phyloP scores from a whole-genome alignment of 129 eudicot species.

The Helianthus tuberosus region DNA sequence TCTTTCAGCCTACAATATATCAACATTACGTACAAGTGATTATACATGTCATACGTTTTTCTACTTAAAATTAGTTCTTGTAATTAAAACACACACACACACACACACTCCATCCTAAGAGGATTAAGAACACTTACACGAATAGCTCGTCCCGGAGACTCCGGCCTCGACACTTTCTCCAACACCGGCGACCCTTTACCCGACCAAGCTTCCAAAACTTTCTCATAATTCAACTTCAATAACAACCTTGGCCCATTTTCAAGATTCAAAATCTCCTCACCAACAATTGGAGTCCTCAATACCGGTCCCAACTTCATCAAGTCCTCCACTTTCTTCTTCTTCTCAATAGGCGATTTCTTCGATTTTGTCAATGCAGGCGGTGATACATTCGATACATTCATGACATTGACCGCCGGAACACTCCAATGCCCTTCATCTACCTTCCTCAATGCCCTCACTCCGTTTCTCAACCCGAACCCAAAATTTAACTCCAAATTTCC shows the following conservation, averaged over 20 bases:
- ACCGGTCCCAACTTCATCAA: slow-evolving; percentile 32
- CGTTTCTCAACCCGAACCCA: slow-evolving; percentile 71
- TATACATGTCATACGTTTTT: not conserved
- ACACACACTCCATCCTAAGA: too few species aligned
- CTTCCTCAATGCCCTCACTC: slow-evolving; percentile 54
- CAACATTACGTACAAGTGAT: not conserved
- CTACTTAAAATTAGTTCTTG: too few species aligned
- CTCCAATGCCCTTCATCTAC: slow-evolving; percentile 70
- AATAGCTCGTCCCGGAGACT: slow-evolving; percentile 54
- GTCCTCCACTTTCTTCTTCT: slow-evolving; percentile 59
- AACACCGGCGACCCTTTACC: slow-evolving; percentile 73
- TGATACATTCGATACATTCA: slow-evolving; percentile 49
- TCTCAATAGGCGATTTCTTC: slow-evolving; percentile 39
- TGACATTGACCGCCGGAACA: slow-evolving; percentile 60
- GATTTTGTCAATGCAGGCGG: slow-evolving; percentile 47
- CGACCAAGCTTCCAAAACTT: slow-evolving; percentile 77
- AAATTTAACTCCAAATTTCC: slow-evolving; percentile 47
- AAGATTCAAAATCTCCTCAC: slow-evolving; percentile 28
- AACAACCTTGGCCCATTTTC: slow-evolving; percentile 41
- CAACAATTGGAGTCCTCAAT: slow-evolving; percentile 17
- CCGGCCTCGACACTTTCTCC: slow-evolving; percentile 58
- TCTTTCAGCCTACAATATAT: not conserved
- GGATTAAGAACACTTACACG: slow-evolving; percentile 51
- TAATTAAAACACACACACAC: too few species aligned
- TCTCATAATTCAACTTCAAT: slow-evolving; percentile 73